These are phyloP conservation scores for Cyclotella atomus DNA, from an alignment of 108 stramenopile species.

Conservation along the genomic window DNA sequence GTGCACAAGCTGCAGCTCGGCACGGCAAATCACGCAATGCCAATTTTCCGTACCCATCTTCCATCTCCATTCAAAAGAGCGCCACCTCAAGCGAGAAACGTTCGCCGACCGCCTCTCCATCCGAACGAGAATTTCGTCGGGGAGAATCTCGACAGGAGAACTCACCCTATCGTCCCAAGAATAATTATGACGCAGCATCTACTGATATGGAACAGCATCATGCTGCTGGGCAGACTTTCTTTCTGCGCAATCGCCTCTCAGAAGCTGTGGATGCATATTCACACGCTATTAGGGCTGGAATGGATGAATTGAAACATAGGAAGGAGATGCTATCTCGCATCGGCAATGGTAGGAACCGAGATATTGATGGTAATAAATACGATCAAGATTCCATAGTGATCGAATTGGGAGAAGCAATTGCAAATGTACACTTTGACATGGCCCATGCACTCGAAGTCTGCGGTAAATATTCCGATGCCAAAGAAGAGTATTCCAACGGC, in stretches of 20 bases:
- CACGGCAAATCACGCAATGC: neutral
- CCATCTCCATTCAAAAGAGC: neutral
- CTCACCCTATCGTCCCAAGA: conserved; percentile 12
- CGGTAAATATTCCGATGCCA: conserved; percentile 28
- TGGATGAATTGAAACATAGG: conserved; percentile 36
- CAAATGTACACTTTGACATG: conserved; percentile 35
- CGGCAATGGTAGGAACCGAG: neutral
- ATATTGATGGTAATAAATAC: neutral
- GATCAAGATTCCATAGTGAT: conserved; percentile 4
- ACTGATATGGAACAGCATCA: conserved; percentile 9
- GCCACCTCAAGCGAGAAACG: neutral
- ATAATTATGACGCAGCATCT: neutral
- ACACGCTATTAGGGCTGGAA: conserved; percentile 22
- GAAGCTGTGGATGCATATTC: conserved; percentile 48
- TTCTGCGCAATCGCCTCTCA: conserved; percentile 31
- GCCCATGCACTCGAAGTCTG: conserved; percentile 30
- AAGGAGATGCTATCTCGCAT: conserved; percentile 23
- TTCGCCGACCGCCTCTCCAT: conserved; percentile 30
- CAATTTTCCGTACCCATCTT: conserved; percentile 1
- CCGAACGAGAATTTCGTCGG: neutral
- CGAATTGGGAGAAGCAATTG: conserved; percentile 14
- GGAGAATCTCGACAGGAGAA: conserved; percentile 29
- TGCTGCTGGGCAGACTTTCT: conserved; percentile 7
- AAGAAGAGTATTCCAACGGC: conserved; percentile 29
- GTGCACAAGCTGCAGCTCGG: neutral